Base-by-base conservation (phyloP, 768 basidiomycete species). In the Basidioascus undulatus region DNA sequence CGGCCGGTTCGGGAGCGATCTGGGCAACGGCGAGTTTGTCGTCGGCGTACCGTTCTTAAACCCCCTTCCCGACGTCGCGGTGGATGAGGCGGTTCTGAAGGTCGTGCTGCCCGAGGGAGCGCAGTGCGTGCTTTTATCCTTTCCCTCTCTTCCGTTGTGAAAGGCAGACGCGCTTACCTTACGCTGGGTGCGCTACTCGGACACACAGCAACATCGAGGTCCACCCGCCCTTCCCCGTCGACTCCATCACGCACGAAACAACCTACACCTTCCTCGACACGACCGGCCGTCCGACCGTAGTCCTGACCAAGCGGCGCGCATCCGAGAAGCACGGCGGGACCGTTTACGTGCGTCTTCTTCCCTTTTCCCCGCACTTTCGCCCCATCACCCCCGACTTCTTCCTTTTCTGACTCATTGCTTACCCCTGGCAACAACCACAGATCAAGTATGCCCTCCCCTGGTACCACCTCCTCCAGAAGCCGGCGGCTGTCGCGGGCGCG, bases 71-170 rank as follows among this genome's bases (percentile, higher is more conserved):
- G 81, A 75, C 16, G 66, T 84, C 4, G 74, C 82, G 32, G 71
- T 89, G 23, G 67, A 86, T 49, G 65, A 81, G 15, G 82, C 74
- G 2, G 72, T 78, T 53, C 52, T 94, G 39, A 71, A 64, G 47
- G 67, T 94, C 46, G 68, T 87, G 47, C 58, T 98, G 20, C 89
- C 89, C 2, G 92, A 98, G 57, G 87, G 84, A n/a, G 86, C 87
- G 25, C 77, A 65, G 87, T 92, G 53, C 66, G 84, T 66, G 24
- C 18, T 47, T 33, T 34, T 40, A 26, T n/a, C n/a, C n/a, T n/a
- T n/a, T 20, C n/a, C 11, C 26, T 20, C 21, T 10, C 35, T 11
- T 12, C 32, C n/a, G 4, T 25, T 23, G 32, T 2, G 28, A n/a
- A n/a, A n/a, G n/a, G n/a, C n/a, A n/a, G n/a, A n/a, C n/a, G n/a